Evolutionary conservation across 2,329 filamentous ascomycete genomes (phyloP).

Genomic region (Colletotrichum sublineola): DNA sequence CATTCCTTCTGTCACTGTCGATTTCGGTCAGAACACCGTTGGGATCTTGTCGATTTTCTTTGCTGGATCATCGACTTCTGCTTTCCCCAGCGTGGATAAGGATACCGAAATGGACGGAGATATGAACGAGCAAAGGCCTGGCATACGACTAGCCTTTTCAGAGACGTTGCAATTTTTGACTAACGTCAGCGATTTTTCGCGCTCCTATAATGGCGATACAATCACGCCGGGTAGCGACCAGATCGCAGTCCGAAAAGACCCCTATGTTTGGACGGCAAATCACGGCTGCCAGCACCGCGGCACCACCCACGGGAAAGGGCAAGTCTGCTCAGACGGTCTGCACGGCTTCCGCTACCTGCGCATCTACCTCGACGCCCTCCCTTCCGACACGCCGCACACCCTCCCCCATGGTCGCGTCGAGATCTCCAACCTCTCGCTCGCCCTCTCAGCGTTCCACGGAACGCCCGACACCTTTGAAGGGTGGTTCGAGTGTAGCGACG

Average conservation of each 20-base stretch:
- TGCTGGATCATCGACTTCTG: constrained; percentile 49
- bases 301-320: constrained; percentile 42
- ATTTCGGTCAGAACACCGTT: constrained; percentile 63
- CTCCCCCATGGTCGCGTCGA: constrained; percentile 56
- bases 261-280: constrained; percentile 60
- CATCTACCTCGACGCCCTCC: constrained; percentile 60
- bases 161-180: constrained; percentile 61
- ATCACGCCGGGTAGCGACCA: constrained; percentile 63
- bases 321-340: constrained; percentile 65
- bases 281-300: constrained; percentile 57
- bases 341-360: constrained; percentile 67
- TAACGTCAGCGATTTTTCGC: constrained; percentile 61
- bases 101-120: not conserved
- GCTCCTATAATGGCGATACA: constrained; percentile 57
- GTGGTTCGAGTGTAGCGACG: constrained; percentile 66
- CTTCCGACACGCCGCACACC: constrained; percentile 60
- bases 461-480: constrained; percentile 63
- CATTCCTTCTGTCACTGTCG: constrained; percentile 58
- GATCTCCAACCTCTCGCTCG: constrained; percentile 58
- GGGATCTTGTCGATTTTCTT: constrained; percentile 60
- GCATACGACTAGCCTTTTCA: constrained; percentile 62
- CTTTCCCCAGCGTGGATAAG: not conserved
- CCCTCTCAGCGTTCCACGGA: constrained; percentile 61
- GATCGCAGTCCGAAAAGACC: constrained; percentile 58
- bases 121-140: constrained; percentile 48